Percentiles rank a stretch among this genome's conserved stretches.
These are phyloP conservation scores for Blastobotrys ciferrii DNA, from an alignment of 1,139 yeast species.

Conservation along the genomic window DNA sequence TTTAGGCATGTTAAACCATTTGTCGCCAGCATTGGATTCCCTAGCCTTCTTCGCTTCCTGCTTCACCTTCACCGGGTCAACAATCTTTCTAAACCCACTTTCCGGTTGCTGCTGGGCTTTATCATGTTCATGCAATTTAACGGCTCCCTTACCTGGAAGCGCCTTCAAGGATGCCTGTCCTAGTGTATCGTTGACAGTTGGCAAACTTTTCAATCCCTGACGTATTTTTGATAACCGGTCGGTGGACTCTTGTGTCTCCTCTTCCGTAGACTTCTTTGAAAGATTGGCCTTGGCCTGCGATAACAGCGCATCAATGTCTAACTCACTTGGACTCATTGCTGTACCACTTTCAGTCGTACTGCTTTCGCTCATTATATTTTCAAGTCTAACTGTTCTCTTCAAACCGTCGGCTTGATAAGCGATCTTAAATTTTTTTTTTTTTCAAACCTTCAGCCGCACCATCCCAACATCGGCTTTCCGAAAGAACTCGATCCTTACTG, in stretches of 20 bases:
- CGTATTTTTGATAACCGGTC: conserved; percentile 9
- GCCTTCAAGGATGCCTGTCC: neutral
- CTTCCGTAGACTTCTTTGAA: neutral
- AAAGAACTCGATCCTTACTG: no score
- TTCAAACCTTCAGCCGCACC: neutral
- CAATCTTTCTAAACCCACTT: conserved; percentile 37
- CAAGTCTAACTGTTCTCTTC: neutral
- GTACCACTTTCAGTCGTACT: neutral
- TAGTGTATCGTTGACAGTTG: conserved; percentile 10
- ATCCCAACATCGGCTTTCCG: no score
- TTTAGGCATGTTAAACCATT: conserved; percentile 85
- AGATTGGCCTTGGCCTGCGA: conserved; percentile 10
- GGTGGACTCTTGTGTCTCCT: neutral
- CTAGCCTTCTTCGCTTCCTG: conserved; percentile 25
- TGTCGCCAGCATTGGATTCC: conserved; percentile 48
- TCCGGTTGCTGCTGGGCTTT: neutral
- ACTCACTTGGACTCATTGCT: neutral
- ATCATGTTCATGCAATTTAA: conserved; percentile 2
- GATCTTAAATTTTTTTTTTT: neutral
- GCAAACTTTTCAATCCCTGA: conserved; percentile 12
- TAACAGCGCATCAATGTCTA: conserved; percentile 4
- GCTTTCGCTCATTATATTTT: neutral
- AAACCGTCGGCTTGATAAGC: neutral
- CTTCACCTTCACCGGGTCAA: conserved; percentile 50
- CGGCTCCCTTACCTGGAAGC: conserved; percentile 6